Conservation (phyloP, 768 basidiomycete species). For the Epithele typhae region DNA sequence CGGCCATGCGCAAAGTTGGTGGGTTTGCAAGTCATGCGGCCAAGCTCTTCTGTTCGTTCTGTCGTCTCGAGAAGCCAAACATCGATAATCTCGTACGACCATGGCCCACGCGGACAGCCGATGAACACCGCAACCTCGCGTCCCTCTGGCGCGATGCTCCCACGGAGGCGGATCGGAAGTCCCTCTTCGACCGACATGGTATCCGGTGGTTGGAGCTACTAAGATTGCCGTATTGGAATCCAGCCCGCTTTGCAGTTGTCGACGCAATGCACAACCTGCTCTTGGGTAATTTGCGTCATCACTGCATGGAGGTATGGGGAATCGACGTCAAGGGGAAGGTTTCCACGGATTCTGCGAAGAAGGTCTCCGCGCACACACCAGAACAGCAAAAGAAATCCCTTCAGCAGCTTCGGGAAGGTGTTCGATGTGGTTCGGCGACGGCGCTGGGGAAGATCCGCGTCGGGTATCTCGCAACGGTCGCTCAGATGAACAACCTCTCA, state of each 20-base stretch:
- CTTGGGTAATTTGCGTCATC: conserved; percentile 30
- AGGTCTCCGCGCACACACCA: background rate
- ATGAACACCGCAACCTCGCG: conserved; percentile 18
- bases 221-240: conserved; percentile 37
- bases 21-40: conserved; percentile 23
- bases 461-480: background rate
- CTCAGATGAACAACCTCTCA: background rate
- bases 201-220: conserved; percentile 27
- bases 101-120: conserved; percentile 21
- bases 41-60: conserved; percentile 23
- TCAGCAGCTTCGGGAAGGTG: background rate
- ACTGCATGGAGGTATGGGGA: conserved; percentile 25
- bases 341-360: conserved; percentile 10
- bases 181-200: conserved; percentile 18
- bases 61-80: conserved; percentile 10
- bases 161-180: conserved; percentile 1
- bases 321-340: conserved; percentile 9
- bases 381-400: background rate
- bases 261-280: conserved; percentile 41
- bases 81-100: conserved; percentile 24
- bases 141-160: conserved; percentile 17
- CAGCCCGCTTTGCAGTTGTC: conserved; percentile 25
- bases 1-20: conserved; percentile 27
- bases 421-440: background rate
- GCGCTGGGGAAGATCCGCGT: background rate